Percentiles rank a stretch among this genome's conserved stretches.
These are phyloP conservation scores for Teratosphaeriaceae sp. DNA, from an alignment of 2,329 filamentous ascomycete species.

Conservation along the genomic window DNA sequence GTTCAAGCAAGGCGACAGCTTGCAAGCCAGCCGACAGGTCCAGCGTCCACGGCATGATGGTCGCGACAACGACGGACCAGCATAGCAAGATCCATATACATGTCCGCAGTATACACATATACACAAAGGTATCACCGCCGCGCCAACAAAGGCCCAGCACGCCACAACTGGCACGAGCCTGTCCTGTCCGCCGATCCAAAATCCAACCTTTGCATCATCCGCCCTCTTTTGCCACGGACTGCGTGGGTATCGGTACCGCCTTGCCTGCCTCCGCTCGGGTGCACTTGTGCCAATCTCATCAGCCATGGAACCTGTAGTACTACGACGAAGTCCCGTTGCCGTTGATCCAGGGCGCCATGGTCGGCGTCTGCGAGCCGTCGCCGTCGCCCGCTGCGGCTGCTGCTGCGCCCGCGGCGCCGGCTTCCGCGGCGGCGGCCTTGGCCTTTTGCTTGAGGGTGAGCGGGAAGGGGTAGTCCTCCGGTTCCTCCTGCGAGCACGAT, in stretches of 20 bases:
- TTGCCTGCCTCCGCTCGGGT: too few relatives aligned
- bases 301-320: not conserved
- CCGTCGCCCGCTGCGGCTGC: not conserved
- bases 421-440: conserved; percentile 9
- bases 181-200: too few relatives aligned
- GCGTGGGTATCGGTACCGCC: too few relatives aligned
- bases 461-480: conserved; percentile 68
- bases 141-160: not conserved
- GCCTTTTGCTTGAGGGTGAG: conserved; percentile 54
- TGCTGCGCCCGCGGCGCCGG: not conserved
- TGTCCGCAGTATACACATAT: too few relatives aligned
- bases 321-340: conserved; percentile 1
- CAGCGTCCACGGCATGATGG: too few relatives aligned
- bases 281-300: too few relatives aligned
- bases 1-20: too few relatives aligned
- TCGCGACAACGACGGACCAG: too few relatives aligned
- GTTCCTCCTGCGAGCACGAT: conserved; percentile 58
- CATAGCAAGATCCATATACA: too few relatives aligned
- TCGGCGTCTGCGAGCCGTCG: not conserved
- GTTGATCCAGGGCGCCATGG: not conserved
- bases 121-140: conserved; percentile 1
- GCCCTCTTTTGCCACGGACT: too few relatives aligned
- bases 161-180: not conserved
- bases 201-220: not conserved
- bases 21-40: too few relatives aligned